Conservation (phyloP, 2,329 filamentous ascomycete species). For the Cytospora piceicola region DNA sequence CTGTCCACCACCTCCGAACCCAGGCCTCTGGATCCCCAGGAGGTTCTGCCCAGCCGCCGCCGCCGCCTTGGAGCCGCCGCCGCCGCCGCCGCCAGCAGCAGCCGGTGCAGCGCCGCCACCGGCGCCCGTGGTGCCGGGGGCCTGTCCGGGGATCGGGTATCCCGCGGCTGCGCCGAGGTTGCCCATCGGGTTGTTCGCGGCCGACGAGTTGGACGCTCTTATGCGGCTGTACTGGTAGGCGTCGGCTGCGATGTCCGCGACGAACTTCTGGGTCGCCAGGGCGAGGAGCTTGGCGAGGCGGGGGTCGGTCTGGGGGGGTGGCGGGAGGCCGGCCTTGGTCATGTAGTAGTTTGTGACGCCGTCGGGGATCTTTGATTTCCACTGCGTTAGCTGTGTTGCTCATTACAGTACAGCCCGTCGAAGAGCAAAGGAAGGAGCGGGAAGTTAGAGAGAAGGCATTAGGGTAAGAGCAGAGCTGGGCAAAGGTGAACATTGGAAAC, state of each 20-base stretch:
- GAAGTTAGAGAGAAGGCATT: background rate
- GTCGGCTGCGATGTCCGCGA: slow-evolving; percentile 95
- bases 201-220: slow-evolving; percentile 84
- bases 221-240: slow-evolving; percentile 98
- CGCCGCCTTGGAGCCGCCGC: slow-evolving; percentile 50
- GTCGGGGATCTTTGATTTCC: slow-evolving; percentile 76
- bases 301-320: slow-evolving; percentile 85
- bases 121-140: slow-evolving; percentile 43
- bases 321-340: slow-evolving; percentile 90
- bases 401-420: background rate
- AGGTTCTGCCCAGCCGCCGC: slow-evolving; percentile 40
- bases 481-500: slow-evolving; percentile 40
- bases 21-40: slow-evolving; percentile 75
- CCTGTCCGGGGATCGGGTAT: slow-evolving; percentile 67
- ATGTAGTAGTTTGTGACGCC: slow-evolving; percentile 98
- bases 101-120: slow-evolving; percentile 43
- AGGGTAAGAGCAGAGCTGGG: background rate
- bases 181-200: slow-evolving; percentile 89
- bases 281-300: slow-evolving; percentile 91
- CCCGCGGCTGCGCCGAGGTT: slow-evolving; percentile 77
- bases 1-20: slow-evolving; percentile 85
- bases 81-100: background rate
- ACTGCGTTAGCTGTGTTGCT: background rate
- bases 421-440: background rate
- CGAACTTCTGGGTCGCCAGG: slow-evolving; percentile 98